Evolutionary conservation across 1,139 yeast species (phyloP).

Genomic region (Suhomyces guaymorum): DNA sequence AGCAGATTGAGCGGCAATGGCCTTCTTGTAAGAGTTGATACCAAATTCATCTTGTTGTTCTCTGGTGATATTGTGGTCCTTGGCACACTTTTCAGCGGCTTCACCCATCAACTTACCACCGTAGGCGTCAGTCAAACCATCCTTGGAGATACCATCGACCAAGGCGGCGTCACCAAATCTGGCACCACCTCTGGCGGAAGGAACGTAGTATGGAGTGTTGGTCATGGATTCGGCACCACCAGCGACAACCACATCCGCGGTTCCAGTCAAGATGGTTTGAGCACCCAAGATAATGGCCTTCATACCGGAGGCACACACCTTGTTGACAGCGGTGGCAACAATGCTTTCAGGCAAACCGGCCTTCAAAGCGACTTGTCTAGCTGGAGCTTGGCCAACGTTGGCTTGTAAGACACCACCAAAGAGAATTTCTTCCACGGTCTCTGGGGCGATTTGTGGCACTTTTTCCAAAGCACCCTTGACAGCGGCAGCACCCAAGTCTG

Average conservation of each 20-base stretch:
- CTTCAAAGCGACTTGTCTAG: constrained; percentile 92
- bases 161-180: constrained; percentile 80
- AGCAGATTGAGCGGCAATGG: constrained; percentile 71
- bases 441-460: constrained; percentile 78
- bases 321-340: constrained; percentile 88
- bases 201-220: constrained; percentile 90
- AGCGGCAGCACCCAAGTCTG: constrained; percentile 89
- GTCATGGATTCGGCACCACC: constrained; percentile 99
- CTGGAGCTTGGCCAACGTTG: constrained; percentile 95
- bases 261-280: constrained; percentile 84
- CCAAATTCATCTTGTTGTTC: constrained; percentile 76
- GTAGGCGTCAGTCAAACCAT: constrained; percentile 91
- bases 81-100: constrained; percentile 94
- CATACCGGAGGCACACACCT: constrained; percentile 97
- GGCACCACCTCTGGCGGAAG: constrained; percentile 81
- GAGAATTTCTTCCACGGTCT: constrained; percentile 81
- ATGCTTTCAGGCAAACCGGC: constrained; percentile 80
- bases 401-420: constrained; percentile 95
- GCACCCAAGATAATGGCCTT: constrained; percentile 89
- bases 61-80: constrained; percentile 62
- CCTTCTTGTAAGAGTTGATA: constrained; percentile 68
- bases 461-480: constrained; percentile 84
- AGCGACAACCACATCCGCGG: constrained; percentile 89
- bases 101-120: constrained; percentile 89
- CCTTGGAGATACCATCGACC: constrained; percentile 87